phyloP scores from a whole-genome alignment of 805 yeast species.

The Candida alai region DNA sequence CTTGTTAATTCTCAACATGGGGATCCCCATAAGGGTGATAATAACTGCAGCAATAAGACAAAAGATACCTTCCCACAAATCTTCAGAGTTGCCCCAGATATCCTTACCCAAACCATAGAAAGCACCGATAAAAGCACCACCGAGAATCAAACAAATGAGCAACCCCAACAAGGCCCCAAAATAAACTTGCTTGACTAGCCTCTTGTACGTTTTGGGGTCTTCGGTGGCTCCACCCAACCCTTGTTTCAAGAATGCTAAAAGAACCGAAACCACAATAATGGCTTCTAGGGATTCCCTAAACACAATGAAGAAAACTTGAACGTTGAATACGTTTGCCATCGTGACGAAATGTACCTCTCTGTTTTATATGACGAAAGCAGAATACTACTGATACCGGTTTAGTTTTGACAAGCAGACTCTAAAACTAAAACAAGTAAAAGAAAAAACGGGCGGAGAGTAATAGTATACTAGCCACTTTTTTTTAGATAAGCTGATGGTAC shows the following conservation, averaged over 20 bases:
- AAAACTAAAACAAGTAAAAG: no score
- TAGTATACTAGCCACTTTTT: background rate
- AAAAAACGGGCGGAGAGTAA: no score
- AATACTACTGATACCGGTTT: no score
- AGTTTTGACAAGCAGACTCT: no score
- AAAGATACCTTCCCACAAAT: slow-evolving; percentile 92
- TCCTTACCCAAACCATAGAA: slow-evolving; percentile 75
- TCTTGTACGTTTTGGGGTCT: slow-evolving; percentile 50
- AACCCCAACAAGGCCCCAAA: slow-evolving; percentile 69
- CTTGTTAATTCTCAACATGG: slow-evolving; percentile 88
- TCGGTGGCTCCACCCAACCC: slow-evolving; percentile 56
- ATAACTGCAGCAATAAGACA: slow-evolving; percentile 81
- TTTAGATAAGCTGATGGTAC: no score
- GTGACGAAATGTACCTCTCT: slow-evolving; percentile 1
- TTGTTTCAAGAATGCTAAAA: slow-evolving; percentile 84
- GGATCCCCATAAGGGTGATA: slow-evolving; percentile 89
- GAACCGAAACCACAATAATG: slow-evolving; percentile 78
- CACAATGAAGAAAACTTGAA: slow-evolving; percentile 77
- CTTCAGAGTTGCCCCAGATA: slow-evolving; percentile 83
- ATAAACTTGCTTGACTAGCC: slow-evolving; percentile 75
- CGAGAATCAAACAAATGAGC: slow-evolving; percentile 70
- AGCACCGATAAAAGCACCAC: slow-evolving; percentile 92
- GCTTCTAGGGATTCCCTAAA: slow-evolving; percentile 92
- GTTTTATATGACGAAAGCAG: background rate
- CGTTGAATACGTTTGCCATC: slow-evolving; percentile 57